A percentile compares a stretch with the other conserved stretches of the same genome.
These are phyloP conservation scores for Cystoderma amianthinum DNA, from an alignment of 768 basidiomycete species.

Conservation along the genomic window DNA sequence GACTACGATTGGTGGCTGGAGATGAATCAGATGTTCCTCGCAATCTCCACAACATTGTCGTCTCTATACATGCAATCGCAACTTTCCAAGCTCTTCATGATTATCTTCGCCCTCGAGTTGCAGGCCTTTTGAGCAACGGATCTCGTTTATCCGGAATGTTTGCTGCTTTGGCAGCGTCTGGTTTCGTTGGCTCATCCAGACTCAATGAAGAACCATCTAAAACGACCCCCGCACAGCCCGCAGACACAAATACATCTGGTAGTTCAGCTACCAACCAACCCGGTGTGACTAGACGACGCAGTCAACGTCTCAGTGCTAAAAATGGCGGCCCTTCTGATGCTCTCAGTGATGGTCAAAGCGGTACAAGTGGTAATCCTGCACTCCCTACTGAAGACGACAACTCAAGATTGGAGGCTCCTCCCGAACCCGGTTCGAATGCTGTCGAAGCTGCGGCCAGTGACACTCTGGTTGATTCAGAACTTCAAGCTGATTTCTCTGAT, in stretches of 20 bases:
- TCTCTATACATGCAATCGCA: constrained; percentile 97
- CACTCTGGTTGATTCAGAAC: constrained; percentile 54
- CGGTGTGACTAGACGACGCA: constrained; percentile 61
- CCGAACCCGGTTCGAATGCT: constrained; percentile 5
- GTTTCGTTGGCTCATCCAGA: constrained; percentile 48
- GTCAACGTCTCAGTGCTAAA: constrained; percentile 78
- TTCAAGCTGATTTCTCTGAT: constrained; percentile 73
- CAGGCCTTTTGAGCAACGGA: constrained; percentile 56
- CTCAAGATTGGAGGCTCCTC: constrained; percentile 2
- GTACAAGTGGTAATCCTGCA: not conserved
- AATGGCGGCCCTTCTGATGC: constrained; percentile 1
- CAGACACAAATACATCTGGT: constrained; percentile 14
- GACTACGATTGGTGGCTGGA: constrained; percentile 82
- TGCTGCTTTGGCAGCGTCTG: constrained; percentile 79
- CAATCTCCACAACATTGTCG: constrained; percentile 82
- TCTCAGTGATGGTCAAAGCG: not conserved
- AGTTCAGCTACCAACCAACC: constrained; percentile 23
- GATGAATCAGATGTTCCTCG: constrained; percentile 88
- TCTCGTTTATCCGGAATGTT: constrained; percentile 83
- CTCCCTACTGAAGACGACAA: not conserved
- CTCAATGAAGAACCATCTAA: constrained; percentile 24
- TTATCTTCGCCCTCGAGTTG: constrained; percentile 86
- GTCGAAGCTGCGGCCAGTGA: constrained; percentile 31
- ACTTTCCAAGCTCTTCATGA: constrained; percentile 97
- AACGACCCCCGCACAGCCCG: constrained; percentile 22